phyloP scores from a whole-genome alignment of 1,284 basidiomycete genomes.

The Bjerkandera adusta region DNA sequence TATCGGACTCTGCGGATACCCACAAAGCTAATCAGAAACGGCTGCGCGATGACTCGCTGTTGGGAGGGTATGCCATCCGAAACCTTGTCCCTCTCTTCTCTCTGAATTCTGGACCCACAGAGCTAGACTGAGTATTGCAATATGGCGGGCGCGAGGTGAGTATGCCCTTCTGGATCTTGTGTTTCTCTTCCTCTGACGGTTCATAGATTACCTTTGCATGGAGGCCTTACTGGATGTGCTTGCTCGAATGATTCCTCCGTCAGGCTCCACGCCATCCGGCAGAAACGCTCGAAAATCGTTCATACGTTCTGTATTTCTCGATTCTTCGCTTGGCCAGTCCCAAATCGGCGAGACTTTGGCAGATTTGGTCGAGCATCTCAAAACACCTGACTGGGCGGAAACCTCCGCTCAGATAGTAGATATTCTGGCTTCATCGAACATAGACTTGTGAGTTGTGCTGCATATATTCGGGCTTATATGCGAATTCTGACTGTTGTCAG shows the following conservation, averaged over 20 bases:
- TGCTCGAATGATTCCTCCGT: conserved; percentile 51
- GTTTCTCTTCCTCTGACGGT: no score
- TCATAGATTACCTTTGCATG: conserved; percentile 52
- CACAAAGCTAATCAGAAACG: conserved; percentile 29
- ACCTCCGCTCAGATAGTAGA: conserved; percentile 47
- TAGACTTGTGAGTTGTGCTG: conserved; percentile 43
- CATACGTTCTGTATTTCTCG: conserved; percentile 48
- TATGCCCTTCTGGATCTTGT: not conserved
- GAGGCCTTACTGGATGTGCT: conserved; percentile 57
- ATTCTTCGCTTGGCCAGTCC: conserved; percentile 19
- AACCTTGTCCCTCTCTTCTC: not conserved
- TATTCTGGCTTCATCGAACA: conserved; percentile 42
- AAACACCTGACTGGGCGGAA: conserved; percentile 51
- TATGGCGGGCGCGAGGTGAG: conserved; percentile 33
- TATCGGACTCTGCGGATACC: conserved; percentile 28
- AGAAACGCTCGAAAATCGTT: conserved; percentile 41
- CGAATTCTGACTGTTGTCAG: conserved; percentile 30
- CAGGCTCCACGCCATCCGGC: conserved; percentile 32
- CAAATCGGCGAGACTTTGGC: conserved; percentile 34
- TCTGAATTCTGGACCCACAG: no score
- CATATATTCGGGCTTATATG: conserved; percentile 4
- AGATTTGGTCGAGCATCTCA: conserved; percentile 40
- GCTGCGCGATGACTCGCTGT: conserved; percentile 23
- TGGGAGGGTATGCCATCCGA: conserved; percentile 26
- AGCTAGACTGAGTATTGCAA: conserved; percentile 27